Percentiles rank a stretch among this genome's conserved stretches.
These are phyloP conservation scores for Drechslerella coelobrocha DNA, from an alignment of 2,329 filamentous ascomycete species.

Conservation along the genomic window DNA sequence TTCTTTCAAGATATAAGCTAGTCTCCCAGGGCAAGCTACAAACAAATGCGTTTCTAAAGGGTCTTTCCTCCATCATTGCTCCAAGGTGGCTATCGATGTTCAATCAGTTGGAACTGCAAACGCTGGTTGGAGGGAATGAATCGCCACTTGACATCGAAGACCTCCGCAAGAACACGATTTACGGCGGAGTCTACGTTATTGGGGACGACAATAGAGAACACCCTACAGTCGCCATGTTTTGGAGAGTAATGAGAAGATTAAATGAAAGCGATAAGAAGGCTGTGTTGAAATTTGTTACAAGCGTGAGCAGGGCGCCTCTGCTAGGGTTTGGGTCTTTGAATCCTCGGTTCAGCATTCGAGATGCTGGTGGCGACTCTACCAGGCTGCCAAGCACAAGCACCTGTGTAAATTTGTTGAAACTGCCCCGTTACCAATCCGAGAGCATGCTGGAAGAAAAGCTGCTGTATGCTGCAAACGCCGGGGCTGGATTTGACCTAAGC, in stretches of 20 bases:
- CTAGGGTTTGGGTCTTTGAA: slow-evolving; percentile 86
- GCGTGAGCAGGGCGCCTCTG: slow-evolving; percentile 85
- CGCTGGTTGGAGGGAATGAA: slow-evolving; percentile 81
- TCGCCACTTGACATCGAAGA: slow-evolving; percentile 87
- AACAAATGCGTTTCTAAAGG: slow-evolving; percentile 84
- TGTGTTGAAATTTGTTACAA: slow-evolving; percentile 94
- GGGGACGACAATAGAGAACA: slow-evolving; percentile 91
- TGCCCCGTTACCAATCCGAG: slow-evolving; percentile 78
- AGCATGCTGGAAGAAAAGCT: slow-evolving; percentile 76
- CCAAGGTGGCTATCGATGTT: slow-evolving; percentile 98
- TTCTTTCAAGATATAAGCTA: slow-evolving; percentile 85
- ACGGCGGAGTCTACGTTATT: slow-evolving; percentile 85
- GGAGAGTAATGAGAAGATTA: slow-evolving; percentile 82
- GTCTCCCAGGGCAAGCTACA: slow-evolving; percentile 80
- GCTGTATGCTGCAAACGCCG: slow-evolving; percentile 85
- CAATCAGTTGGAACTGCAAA: slow-evolving; percentile 93
- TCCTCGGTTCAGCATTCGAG: slow-evolving; percentile 86
- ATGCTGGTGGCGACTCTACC: slow-evolving; percentile 76
- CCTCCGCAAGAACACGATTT: slow-evolving; percentile 80
- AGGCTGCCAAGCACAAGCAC: slow-evolving; percentile 92
- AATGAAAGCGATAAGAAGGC: slow-evolving; percentile 78
- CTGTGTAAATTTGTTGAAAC: slow-evolving; percentile 91
- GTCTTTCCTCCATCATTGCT: slow-evolving; percentile 84
- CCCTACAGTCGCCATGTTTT: slow-evolving; percentile 83
- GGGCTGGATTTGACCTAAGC: slow-evolving; percentile 88